Evolutionary conservation across 2,329 filamentous ascomycete genomes (phyloP), one percentile per base, ranked within the genome.

Genomic region (Bipolaris gigantea): DNA sequence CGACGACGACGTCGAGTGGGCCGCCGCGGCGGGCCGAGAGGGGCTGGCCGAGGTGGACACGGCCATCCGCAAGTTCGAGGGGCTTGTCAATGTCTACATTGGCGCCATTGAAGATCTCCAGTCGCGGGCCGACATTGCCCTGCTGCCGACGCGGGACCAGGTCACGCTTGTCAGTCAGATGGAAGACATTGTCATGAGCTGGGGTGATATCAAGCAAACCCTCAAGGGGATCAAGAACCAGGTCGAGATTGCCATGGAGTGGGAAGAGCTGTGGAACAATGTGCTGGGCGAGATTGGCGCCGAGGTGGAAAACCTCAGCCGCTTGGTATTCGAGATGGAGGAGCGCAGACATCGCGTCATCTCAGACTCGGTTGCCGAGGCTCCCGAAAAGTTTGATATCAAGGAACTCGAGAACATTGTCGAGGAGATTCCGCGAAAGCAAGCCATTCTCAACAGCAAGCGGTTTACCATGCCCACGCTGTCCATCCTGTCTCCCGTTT

Each of bases 1-100:
- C 48, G 93, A 97, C 59, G 94, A 97, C 73, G 94, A 99, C 70
- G 92, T 97, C 15, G 93, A 97, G 74, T 99, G 94, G 94, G 92
- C 85, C 8, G 84, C 94, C 2, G 93, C 92, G 1, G 94, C 91
- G 48, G 94, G 94, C 2, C 82, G 89, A 57, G 89, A 93, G 73
- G 90, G 90, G 2, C 79, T 93, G 33, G 87, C 86, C 46, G 84
- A 85, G 50, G 83, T 87, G 3, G 83, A 87, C 59, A 79, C 79
- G 47, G 84, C 93, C 19, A 93, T 97, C 56, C 79, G 82, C 34
- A 87, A 89, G 45, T 99, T 97, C 66, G 92, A 96, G 70, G 85
- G 87, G 47, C 80, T 99, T 51, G 91, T 97, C 69, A 90, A 92
- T 65, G 90, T 96, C 60, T 99, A 97, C 70, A 89, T 97, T 49